phyloP scores from a whole-genome alignment of 192 early-diverging fungal species.

The Backusella australiensis region DNA sequence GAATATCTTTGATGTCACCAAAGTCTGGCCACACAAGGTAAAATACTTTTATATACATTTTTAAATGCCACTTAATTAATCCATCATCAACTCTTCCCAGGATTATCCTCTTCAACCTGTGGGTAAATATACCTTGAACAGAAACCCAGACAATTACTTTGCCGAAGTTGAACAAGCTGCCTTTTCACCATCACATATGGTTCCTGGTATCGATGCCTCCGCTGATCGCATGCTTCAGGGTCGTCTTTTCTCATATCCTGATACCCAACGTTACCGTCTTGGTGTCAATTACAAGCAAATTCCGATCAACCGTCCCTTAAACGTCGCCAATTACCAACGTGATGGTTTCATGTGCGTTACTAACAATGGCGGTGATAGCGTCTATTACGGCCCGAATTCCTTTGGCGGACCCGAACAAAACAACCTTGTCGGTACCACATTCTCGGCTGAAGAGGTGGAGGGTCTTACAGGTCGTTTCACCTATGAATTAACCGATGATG shows the following conservation, averaged over 20 bases:
- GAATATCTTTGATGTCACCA: constrained; percentile 83
- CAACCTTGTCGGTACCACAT: constrained; percentile 53
- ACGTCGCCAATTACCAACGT: constrained; percentile 68
- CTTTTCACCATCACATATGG: constrained; percentile 73
- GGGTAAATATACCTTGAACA: constrained; percentile 75
- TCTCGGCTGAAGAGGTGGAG: constrained; percentile 40
- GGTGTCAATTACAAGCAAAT: constrained; percentile 79
- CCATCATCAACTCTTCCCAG: constrained; percentile 3
- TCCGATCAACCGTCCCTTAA: constrained; percentile 78
- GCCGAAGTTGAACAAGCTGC: constrained; percentile 83
- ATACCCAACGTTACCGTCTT: constrained; percentile 83
- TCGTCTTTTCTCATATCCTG: constrained; percentile 80
- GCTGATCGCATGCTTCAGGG: constrained; percentile 84
- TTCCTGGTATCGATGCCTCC: constrained; percentile 75
- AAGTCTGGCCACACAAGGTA: constrained; percentile 72
- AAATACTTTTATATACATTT: background rate
- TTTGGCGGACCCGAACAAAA: constrained; percentile 56
- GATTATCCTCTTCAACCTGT: constrained; percentile 74
- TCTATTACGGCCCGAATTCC: constrained; percentile 75
- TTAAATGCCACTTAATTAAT: background rate
- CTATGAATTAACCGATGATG: constrained; percentile 53
- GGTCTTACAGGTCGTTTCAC: constrained; percentile 64
- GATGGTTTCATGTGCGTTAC: constrained; percentile 67
- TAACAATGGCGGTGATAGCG: constrained; percentile 55
- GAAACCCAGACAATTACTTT: constrained; percentile 84